Evolutionary conservation across 164 flowering plant genomes (phyloP).

Genomic region (Piper betle): DNA sequence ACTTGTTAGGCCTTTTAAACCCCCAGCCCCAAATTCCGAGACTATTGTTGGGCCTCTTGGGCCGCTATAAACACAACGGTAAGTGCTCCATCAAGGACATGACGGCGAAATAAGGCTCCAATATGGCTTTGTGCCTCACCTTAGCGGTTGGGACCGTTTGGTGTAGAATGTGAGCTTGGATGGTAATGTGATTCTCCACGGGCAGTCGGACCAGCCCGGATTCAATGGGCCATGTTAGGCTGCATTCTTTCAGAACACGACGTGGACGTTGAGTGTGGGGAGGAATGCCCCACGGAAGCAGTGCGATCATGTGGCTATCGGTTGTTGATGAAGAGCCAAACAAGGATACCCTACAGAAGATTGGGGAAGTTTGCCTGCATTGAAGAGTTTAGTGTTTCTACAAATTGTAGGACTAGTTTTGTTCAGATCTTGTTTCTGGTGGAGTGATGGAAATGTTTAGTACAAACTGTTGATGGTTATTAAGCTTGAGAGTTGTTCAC

Average conservation of each 20-base stretch:
- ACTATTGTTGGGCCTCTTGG: too few relatives aligned
- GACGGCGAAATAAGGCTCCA: conserved; percentile 43
- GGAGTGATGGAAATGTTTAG: neutral
- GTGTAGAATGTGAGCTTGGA: conserved; percentile 72
- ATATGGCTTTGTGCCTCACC: conserved; percentile 44
- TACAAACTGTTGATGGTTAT: too few relatives aligned
- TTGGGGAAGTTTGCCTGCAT: conserved; percentile 56
- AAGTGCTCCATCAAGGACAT: conserved; percentile 44
- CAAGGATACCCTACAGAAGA: conserved; percentile 40
- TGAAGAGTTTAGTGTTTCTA: conserved; percentile 78
- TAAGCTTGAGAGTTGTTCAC: too few relatives aligned
- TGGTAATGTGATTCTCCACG: conserved; percentile 57
- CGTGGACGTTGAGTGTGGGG: conserved; percentile 73
- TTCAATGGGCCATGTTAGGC: conserved; percentile 65
- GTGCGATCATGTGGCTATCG: conserved; percentile 78
- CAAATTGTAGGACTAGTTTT: conserved; percentile 25
- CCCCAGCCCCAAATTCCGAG: too few relatives aligned
- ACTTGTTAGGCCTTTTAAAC: too few relatives aligned
- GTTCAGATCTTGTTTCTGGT: neutral
- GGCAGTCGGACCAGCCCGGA: conserved; percentile 77
- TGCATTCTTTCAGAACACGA: conserved; percentile 48
- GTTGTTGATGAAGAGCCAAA: conserved; percentile 69
- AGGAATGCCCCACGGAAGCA: conserved; percentile 35
- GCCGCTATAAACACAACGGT: too few relatives aligned
- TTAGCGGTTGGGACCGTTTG: conserved; percentile 58